Base-by-base conservation (phyloP, 306 rosid species). In the Quercus bicolor region DNA sequence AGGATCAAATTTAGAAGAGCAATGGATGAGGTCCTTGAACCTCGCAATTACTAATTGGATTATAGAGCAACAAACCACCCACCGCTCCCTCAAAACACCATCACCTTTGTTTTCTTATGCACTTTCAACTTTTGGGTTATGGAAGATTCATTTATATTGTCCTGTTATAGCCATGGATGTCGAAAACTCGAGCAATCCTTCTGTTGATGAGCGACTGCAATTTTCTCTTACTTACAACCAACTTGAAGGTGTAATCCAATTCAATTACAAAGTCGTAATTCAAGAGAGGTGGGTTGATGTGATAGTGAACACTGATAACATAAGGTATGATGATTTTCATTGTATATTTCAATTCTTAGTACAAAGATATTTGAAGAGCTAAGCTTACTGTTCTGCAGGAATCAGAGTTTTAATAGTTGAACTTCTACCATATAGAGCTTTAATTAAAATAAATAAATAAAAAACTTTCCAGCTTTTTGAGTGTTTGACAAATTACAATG, bases 21-120 rank as follows among this genome's bases (percentile, higher is more conserved):
- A 85, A 29, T 95, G 98, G 98, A 92, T 95, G 97, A 87, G 98
- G 73, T 95, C 98, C 28, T 2, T 91, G 21, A 92, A 95, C 74
- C 90, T 95, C 54, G 94, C 98, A 0, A 90, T 95, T 11, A 95
- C 98, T n/a, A 95, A 91, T 72, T 87, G 97, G 97, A 83, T 80
- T 76, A 84, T 72, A 65, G 98, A 91, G 76, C 79, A 84, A 8
- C 87, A 87, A 88, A 88, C 91, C 52, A 21, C 79, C 14, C 81
- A 70, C 14, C 18, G 70, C 19, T 68, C 33, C 9, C 76, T 89
- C 10, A 85, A 85, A 86, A 85, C 93, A 61, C 99, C 96, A 1
- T 93, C 90, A 33, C 86, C 97, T 56, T 79, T 93, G 56, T 93
- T 86, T 81, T 92, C 99, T 70, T 89, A 90, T 74, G 86, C 94